Evolutionary conservation across 2,329 filamentous ascomycete genomes (phyloP).

Genomic region (Colletotrichum noveboracense): DNA sequence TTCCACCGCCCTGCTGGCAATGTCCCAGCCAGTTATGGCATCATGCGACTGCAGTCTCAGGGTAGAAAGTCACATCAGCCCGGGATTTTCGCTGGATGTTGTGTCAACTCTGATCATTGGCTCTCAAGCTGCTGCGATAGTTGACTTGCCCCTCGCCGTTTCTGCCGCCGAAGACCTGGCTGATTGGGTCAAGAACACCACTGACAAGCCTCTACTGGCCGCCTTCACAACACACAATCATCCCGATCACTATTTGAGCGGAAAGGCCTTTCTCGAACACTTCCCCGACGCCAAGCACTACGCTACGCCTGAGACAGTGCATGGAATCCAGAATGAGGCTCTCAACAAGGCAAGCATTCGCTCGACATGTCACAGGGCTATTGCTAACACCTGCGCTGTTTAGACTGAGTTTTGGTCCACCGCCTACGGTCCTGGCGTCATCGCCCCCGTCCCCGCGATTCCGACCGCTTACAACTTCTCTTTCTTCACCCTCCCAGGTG

Average conservation of each 20-base stretch:
- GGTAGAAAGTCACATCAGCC: neutral
- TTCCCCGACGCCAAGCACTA: slow-evolving; percentile 13
- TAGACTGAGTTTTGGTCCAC: neutral
- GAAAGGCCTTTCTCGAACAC: neutral
- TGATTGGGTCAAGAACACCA: slow-evolving; percentile 6
- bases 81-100: neutral
- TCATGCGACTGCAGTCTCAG: neutral
- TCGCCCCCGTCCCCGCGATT: neutral
- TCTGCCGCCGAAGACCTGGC: neutral
- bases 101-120: slow-evolving; percentile 12
- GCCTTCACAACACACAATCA: slow-evolving; percentile 6
- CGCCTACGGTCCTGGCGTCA: neutral
- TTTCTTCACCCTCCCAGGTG: slow-evolving; percentile 7
- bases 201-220: slow-evolving; percentile 7
- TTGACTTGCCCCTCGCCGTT: slow-evolving; percentile 10
- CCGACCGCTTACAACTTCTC: slow-evolving; percentile 11
- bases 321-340: neutral
- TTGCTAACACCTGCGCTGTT: neutral
- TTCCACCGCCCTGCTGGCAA: neutral
- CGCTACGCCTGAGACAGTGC: neutral
- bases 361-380: neutral
- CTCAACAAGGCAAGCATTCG: neutral
- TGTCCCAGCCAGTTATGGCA: neutral
- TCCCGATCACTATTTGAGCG: slow-evolving; percentile 15
- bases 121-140: neutral